Evolutionary conservation across 1,284 basidiomycete species (phyloP), one percentile per base, ranked within the genome.

Genomic region (Phellinidium pouzarii): DNA sequence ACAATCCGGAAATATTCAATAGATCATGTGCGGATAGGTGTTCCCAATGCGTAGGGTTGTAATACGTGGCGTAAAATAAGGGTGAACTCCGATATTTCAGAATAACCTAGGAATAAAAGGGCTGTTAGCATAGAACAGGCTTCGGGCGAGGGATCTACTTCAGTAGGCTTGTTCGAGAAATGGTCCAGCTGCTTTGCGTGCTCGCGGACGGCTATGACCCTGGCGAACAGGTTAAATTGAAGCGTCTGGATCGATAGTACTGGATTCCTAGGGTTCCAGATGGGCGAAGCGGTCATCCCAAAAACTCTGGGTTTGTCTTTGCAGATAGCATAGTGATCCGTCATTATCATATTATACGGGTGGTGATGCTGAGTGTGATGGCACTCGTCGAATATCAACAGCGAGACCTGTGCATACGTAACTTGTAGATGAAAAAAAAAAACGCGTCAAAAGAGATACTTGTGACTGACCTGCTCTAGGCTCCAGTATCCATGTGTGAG

Each of bases 221-320:
- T 82, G 4, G 84, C 75, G 65, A 88, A 77, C 63, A 92, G 64
- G 55, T 83, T 87, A 42, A 68, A 67, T 66, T 93, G 87, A 1
- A 93, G 71, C n/a, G 72, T 71, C 31, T 72, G 63, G 14, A 85
- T 67, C 6, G 82, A 84, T 36, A 74, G 74, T 12, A 69, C 65
- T 0, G 85, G 78, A 52, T 86, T 77, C 56, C 77, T 81, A 9
- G 78, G 72, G 59, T 88, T 86, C 82, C 84, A 90, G 26, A 91
- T 79, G 0, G 90, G 89, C 22, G 87, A 91, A 0, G 90, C 91
- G 0, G 90, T 93, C 81, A 93, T 85, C 3, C 91, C 90, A 59
- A 93, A 88, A n/a, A 93, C 74, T 62, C 85, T 90, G 1, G 90
- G 90, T 17, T 86, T 74, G 9, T 69, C 61, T 2, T 67, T 43